phyloP scores from a whole-genome alignment of 208 protist species.

The Acanthamoeba pearcei region DNA sequence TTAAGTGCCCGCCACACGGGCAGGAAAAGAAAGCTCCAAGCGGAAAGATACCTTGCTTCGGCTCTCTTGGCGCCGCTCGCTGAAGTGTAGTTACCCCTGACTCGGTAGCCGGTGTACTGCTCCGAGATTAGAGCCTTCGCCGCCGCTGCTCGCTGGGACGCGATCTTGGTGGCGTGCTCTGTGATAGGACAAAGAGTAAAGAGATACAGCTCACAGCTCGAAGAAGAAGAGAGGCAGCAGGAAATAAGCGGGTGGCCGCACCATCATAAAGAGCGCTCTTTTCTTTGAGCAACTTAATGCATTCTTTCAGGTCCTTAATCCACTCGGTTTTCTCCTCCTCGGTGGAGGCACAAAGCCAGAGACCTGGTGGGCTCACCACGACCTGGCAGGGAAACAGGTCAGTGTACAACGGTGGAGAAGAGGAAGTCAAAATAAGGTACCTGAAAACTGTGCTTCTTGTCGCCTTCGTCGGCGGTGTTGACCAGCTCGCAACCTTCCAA shows the following conservation, averaged over 20 bases:
- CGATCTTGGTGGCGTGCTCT: constrained; percentile 66
- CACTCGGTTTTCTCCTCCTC: constrained; percentile 44
- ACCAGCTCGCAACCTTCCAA: constrained; percentile 33
- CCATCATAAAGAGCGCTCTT: constrained; percentile 52
- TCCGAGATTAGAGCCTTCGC: constrained; percentile 22
- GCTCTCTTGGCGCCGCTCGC: constrained; percentile 10
- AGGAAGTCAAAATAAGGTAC: neutral
- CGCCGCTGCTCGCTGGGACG: neutral
- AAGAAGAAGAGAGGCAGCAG: neutral
- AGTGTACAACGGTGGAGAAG: neutral
- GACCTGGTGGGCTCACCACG: neutral
- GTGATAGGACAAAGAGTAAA: neutral
- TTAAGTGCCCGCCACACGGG: too few relatives aligned
- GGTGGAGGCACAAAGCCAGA: constrained; percentile 16
- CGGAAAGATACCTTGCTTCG: neutral
- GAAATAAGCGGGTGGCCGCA: neutral
- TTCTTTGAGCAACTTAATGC: constrained; percentile 37
- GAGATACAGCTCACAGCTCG: neutral
- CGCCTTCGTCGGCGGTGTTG: constrained; percentile 20
- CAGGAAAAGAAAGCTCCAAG: too few relatives aligned
- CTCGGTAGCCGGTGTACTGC: constrained; percentile 41
- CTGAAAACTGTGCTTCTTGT: constrained; percentile 55
- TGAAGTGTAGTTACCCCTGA: neutral
- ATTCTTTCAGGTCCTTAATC: constrained; percentile 43
- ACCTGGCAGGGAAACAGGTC: neutral